These are phyloP conservation scores for Casuarina cunninghamiana DNA, from an alignment of 306 rosid genomes.

Conservation along the genomic window DNA sequence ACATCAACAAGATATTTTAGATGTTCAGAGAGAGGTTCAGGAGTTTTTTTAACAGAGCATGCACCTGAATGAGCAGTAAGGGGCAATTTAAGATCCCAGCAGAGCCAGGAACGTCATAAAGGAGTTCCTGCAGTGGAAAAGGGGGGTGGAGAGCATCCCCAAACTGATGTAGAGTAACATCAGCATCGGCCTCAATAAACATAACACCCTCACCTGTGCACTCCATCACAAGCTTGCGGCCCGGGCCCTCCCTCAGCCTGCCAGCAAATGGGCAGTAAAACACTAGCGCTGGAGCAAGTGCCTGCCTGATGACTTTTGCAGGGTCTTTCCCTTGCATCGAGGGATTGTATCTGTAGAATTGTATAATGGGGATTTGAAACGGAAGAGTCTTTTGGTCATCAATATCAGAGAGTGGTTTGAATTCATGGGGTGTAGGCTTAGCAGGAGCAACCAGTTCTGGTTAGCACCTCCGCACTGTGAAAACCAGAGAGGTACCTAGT, in stretches of 20 bases:
- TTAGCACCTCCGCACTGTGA: too few species aligned
- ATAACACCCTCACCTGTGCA: too few species aligned
- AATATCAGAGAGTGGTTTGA: conserved; percentile 39
- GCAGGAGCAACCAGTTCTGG: too few species aligned
- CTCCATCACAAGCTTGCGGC: conserved; percentile 23
- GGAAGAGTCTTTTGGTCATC: conserved; percentile 46
- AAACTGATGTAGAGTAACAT: too few species aligned
- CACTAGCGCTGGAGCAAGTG: conserved; percentile 32
- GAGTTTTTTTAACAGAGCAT: background rate
- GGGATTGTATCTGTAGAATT: conserved; percentile 30
- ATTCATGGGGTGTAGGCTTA: conserved; percentile 19
- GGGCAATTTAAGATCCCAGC: conserved; percentile 1
- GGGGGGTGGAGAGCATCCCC: too few species aligned
- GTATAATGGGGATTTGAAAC: conserved; percentile 41
- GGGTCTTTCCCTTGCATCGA: conserved; percentile 37
- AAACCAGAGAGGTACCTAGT: too few species aligned
- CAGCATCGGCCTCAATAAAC: too few species aligned
- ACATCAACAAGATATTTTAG: background rate
- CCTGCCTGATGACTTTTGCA: conserved; percentile 32
- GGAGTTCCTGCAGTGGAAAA: background rate
- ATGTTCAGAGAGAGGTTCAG: too few species aligned
- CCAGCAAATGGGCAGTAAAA: conserved; percentile 48
- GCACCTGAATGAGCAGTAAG: conserved; percentile 1
- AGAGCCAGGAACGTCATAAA: conserved; percentile 9
- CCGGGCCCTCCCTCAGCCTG: conserved; percentile 34